Evolutionary conservation across 2,329 filamentous ascomycete genomes (phyloP).

Genomic region (Raffaelea ambrosiae): DNA sequence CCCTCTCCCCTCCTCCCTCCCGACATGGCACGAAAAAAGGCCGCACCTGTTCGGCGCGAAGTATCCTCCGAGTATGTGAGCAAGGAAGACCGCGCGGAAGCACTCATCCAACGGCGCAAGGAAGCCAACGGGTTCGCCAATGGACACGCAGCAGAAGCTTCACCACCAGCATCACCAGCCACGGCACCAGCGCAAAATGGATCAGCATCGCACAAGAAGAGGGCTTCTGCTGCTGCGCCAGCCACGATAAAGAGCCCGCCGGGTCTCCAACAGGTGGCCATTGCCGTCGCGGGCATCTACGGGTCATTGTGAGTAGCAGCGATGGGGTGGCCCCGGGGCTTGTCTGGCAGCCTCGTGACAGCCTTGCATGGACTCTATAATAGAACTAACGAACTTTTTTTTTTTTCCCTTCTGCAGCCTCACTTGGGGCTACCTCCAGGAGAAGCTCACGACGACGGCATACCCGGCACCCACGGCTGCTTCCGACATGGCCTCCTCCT

Average conservation of each 20-base stretch:
- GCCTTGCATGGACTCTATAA: too few relatives aligned
- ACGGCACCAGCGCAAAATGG: constrained; percentile 21
- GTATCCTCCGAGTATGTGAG: constrained; percentile 59
- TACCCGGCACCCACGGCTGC: constrained; percentile 49
- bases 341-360: too few relatives aligned
- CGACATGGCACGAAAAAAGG: constrained; percentile 63
- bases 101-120: constrained; percentile 8
- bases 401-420: too few relatives aligned
- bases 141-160: constrained; percentile 8
- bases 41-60: constrained; percentile 54
- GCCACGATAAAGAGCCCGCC: constrained; percentile 16
- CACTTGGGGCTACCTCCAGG: constrained; percentile 93
- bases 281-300: constrained; percentile 93
- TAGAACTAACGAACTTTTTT: too few relatives aligned
- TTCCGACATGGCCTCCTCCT: constrained; percentile 31
- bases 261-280: constrained; percentile 65
- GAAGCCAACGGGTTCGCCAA: constrained; percentile 20
- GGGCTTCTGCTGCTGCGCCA: constrained; percentile 11
- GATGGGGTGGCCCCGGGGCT: too few relatives aligned
- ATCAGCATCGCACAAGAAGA: constrained; percentile 17
- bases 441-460: constrained; percentile 88
- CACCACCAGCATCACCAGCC: not conserved
- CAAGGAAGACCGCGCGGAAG: constrained; percentile 28
- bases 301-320: constrained; percentile 72
- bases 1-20: too few relatives aligned